Percentiles rank a stretch among this genome's conserved stretches.
Conservation (phyloP, 768 basidiomycete genomes). For the Termitomyces sp. region DNA sequence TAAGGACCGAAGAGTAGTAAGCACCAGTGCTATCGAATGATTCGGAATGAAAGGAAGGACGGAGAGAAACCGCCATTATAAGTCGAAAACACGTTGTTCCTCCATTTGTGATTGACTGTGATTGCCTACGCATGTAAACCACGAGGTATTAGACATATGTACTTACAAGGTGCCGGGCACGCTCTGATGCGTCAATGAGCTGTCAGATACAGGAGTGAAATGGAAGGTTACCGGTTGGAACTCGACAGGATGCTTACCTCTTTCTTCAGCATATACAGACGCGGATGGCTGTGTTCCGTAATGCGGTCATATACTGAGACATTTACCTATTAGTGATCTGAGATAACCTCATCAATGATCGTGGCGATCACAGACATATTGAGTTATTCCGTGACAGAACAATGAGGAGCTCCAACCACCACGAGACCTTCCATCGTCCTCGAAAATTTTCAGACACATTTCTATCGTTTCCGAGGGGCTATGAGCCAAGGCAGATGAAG, state of each 20-base stretch:
- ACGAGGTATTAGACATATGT: conserved; percentile 63
- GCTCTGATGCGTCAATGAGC: conserved; percentile 31
- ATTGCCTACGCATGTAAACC: conserved; percentile 60
- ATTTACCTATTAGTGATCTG: conserved; percentile 4
- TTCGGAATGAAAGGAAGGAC: conserved; percentile 30
- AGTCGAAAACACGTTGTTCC: conserved; percentile 13
- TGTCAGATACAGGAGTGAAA: conserved; percentile 10
- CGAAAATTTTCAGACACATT: neutral
- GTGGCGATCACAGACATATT: conserved; percentile 6
- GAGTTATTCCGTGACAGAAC: neutral
- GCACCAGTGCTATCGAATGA: conserved; percentile 42
- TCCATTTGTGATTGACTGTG: conserved; percentile 27
- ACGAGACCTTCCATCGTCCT: neutral
- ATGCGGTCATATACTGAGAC: conserved; percentile 8
- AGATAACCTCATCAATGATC: conserved; percentile 6
- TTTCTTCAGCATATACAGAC: conserved; percentile 3
- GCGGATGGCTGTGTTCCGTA: conserved; percentile 5
- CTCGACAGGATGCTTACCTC: neutral
- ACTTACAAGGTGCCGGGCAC: conserved; percentile 35
- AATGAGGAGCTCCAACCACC: neutral
- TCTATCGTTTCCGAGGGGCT: neutral
- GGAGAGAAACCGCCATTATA: conserved; percentile 17
- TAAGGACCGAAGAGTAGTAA: conserved; percentile 24
- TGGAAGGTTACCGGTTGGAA: neutral
- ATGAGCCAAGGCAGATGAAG: neutral